phyloP scores from a whole-genome alignment of 805 yeast species.

The Candida maesae region DNA sequence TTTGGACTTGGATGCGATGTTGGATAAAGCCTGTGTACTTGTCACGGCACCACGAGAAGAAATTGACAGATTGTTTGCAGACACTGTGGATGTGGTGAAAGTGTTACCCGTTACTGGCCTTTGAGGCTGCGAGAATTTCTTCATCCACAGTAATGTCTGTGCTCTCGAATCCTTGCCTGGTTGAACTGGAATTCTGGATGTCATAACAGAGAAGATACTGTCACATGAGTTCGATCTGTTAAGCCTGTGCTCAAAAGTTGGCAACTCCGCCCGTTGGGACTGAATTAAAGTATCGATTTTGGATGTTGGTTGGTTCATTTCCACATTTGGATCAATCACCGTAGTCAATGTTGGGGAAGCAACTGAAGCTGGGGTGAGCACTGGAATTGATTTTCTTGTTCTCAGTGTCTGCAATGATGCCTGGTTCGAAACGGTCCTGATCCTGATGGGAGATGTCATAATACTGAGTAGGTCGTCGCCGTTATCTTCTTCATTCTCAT shows the following conservation, averaged over 20 bases:
- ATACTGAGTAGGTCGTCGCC: not conserved
- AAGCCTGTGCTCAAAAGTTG: conserved; percentile 24
- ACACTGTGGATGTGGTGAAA: conserved; percentile 7
- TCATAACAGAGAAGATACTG: conserved; percentile 25
- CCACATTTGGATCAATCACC: not conserved
- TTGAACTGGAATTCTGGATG: conserved; percentile 19
- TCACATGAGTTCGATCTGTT: conserved; percentile 30
- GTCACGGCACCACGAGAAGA: conserved; percentile 4
- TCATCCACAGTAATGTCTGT: conserved; percentile 28
- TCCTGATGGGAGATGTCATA: not conserved
- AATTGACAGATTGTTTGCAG: conserved; percentile 4
- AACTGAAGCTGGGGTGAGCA: not conserved
- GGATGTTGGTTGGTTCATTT: not conserved
- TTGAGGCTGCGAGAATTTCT: conserved; percentile 15
- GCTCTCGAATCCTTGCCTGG: conserved; percentile 22
- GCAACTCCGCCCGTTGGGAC: conserved; percentile 4
- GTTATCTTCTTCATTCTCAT: not conserved
- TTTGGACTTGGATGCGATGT: conserved; percentile 12
- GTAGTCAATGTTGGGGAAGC: not conserved
- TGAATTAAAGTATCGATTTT: not conserved
- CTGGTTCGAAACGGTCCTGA: not conserved
- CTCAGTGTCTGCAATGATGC: not conserved
- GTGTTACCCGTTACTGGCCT: conserved; percentile 3
- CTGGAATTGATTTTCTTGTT: not conserved
- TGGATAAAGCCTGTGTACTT: conserved; percentile 12